Base-by-base conservation (phyloP, 345 rosid species). In the Clausena lansium region DNA sequence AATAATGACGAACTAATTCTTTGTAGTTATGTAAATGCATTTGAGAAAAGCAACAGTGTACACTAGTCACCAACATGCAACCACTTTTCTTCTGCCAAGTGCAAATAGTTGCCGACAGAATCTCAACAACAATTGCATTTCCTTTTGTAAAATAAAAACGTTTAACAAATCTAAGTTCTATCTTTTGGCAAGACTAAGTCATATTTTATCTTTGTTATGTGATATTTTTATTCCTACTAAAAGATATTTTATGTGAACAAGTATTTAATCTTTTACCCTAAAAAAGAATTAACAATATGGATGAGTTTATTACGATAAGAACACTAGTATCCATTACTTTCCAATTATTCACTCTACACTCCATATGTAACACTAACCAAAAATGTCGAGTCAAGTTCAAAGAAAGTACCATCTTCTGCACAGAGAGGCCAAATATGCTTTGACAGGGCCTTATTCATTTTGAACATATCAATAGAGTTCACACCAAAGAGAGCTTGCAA, bases 351-450 rank as follows among this genome's bases (percentile, higher is more conserved):
- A 25, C 27, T 55, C 19, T 41, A 68, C 8, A 28, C 24, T 47
- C 15, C 27, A 19, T 61, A 30, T 9, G 39, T 20, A 30, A 70
- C 17, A 70, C 1, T 15, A 20, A 70, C 0, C 15, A 6, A 30
- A 50, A 52, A 54, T 25, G 32, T 47, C 30, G 19, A 69, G n/a
- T 28, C 73, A 25, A 25, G 59, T 30, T 15, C 33, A 76, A 60
- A 67, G 77, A 50, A 79, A 81, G 77, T 85, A 91, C 91, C 90
- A 45, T 81, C 81, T 39, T 76, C 77, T 9, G 84, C 84, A 69
- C 76, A 82, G 79, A 91, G 73, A 10, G 91, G 88, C 91, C 91
- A 85, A 76, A 91, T 89, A 78, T 91, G 93, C 80, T 86, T 88
- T 27, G 88, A 67, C 45, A 91, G 82, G 54, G 71, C 87, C 86